These are phyloP conservation scores for Rhynchospora tenuis DNA, from an alignment of 176 grass and related monocot genomes.

Conservation along the genomic window DNA sequence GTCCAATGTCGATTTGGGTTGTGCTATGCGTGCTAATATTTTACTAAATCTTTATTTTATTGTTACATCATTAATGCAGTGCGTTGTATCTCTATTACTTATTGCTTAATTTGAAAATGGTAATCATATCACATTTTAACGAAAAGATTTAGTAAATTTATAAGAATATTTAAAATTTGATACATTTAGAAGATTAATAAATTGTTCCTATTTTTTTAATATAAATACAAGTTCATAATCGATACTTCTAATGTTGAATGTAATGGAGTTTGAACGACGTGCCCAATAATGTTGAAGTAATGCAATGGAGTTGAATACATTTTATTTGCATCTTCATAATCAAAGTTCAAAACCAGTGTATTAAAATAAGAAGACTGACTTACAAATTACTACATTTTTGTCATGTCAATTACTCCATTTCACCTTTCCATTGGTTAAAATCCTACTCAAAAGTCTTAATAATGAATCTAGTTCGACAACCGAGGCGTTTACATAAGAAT, in stretches of 20 bases:
- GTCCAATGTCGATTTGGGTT: not conserved
- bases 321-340: not conserved
- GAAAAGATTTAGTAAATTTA: not conserved
- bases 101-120: not conserved
- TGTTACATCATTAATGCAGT: not conserved
- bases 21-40: not conserved
- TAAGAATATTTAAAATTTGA: not conserved
- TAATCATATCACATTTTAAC: not conserved
- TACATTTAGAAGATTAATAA: too few species aligned
- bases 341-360: not conserved
- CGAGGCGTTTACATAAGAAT: not conserved
- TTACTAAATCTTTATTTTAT: not conserved
- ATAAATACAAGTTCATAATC: not conserved
- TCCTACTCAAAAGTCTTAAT: not conserved
- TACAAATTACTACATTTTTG: not conserved
- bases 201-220: too few species aligned
- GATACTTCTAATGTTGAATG: not conserved
- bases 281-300: not conserved
- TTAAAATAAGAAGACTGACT: not conserved
- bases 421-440: not conserved
- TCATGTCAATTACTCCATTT: not conserved
- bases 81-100: not conserved
- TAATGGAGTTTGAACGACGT: not conserved
- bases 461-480: not conserved
- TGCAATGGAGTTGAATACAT: not conserved